These are phyloP conservation scores for Pseudozyma thailandica DNA, from an alignment of 1,284 basidiomycete species.

Conservation along the genomic window DNA sequence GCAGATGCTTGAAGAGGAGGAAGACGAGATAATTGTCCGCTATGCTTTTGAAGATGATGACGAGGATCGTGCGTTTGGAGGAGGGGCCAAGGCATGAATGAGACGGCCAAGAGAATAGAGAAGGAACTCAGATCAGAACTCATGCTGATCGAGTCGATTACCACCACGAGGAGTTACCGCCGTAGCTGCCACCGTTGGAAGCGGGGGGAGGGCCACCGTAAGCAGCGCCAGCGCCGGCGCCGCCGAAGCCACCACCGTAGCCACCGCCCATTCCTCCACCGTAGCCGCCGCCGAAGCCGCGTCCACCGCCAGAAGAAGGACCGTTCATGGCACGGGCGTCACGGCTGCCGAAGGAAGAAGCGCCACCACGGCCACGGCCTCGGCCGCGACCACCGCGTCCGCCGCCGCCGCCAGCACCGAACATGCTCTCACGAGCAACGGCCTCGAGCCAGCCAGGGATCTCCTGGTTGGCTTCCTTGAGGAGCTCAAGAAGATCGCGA, in stretches of 20 bases:
- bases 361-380: slow-evolving; percentile 72
- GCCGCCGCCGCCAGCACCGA: slow-evolving; percentile 73
- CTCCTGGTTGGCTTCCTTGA: slow-evolving; percentile 96
- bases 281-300: slow-evolving; percentile 53
- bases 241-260: slow-evolving; percentile 37
- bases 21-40: slow-evolving; percentile 39
- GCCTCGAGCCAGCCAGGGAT: slow-evolving; percentile 91
- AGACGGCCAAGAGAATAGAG: slow-evolving; percentile 1
- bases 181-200: slow-evolving; percentile 51
- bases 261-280: slow-evolving; percentile 49
- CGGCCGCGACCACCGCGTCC: slow-evolving; percentile 74
- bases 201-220: slow-evolving; percentile 53
- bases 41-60: slow-evolving; percentile 32
- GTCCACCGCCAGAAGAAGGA: slow-evolving; percentile 53
- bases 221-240: slow-evolving; percentile 33
- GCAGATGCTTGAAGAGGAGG: slow-evolving; percentile 21
- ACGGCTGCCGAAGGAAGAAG: slow-evolving; percentile 63
- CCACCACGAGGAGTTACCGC: slow-evolving; percentile 53
- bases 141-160: slow-evolving; percentile 12
- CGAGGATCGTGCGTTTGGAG: slow-evolving; percentile 36
- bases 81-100: slow-evolving; percentile 14
- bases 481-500: slow-evolving; percentile 87
- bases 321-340: slow-evolving; percentile 66
- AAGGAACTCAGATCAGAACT: neutral
- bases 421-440: slow-evolving; percentile 83